Evolutionary conservation across 495 filamentous ascomycete genomes (phyloP), one percentile per base, ranked within the genome.

Genomic region (Halenospora varia): DNA sequence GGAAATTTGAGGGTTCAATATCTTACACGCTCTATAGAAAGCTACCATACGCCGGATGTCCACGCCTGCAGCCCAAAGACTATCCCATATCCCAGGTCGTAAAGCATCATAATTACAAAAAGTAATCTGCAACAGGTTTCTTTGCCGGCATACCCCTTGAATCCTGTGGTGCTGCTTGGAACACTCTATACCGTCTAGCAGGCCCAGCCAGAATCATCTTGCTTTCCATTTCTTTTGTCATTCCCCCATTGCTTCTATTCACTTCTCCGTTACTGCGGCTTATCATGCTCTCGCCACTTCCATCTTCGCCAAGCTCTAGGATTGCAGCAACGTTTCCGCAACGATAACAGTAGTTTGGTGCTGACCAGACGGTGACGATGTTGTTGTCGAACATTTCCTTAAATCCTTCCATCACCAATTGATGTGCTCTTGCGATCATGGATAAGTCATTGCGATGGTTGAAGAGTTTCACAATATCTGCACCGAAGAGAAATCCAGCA

Each of bases 331-430:
- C 95, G 63, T 98, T 98, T 0, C 94, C 94, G 63, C 94, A 98
- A 18, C 94, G 83, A 73, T 98, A 98, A 73, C 94, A 98, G 71
- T 98, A 98, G 69, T 98, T 98, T 1, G 94, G 94, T 47, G 94
- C 94, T 9, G 85, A 90, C 94, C 94, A 97, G 48, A 98, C 93
- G 0, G 94, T 98, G 3, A 98, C 94, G 56, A 98, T 96, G 20
- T 82, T 88, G 15, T 81, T 83, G 62, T 97, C 93, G 63, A 97
- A 97, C 93, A 97, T 97, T 75, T 97, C 94, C 71, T 97, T 97
- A 72, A 96, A 97, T 9, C 94, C 94, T 70, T 98, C 94, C 94
- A 97, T 98, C 29, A 98, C 94, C 22, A 98, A 83, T 72, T 98
- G 94, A 68, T 98, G 94, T 17, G 94, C 94, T 54, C 94, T 84